Percentiles rank a stretch among this genome's conserved stretches.
Evolutionary conservation across 1,139 yeast species (phyloP).

Genomic region (Hyphopichia khmerensis): DNA sequence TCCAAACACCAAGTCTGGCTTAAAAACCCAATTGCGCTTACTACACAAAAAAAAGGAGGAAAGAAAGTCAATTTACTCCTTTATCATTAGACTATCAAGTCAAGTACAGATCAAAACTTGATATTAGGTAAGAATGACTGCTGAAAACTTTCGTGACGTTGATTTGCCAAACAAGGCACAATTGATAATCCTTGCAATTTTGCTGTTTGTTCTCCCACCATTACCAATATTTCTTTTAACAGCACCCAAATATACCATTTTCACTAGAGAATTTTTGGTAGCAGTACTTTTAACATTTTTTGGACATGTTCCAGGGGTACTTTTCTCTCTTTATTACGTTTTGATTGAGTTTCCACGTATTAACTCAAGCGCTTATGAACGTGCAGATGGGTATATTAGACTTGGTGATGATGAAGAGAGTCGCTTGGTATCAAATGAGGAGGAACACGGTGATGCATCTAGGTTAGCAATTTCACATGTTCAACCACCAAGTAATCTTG

Average conservation of each 20-base stretch:
- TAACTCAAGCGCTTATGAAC: constrained; percentile 1
- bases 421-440: constrained; percentile 1
- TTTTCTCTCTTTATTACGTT: constrained; percentile 36
- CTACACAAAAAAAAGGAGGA: too few relatives aligned
- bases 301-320: constrained; percentile 39
- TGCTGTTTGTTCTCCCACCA: constrained; percentile 41
- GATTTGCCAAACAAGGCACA: constrained; percentile 7
- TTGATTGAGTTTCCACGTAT: constrained; percentile 20
- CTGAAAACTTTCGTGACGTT: background rate
- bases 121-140: background rate
- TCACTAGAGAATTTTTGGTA: constrained; percentile 36
- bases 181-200: constrained; percentile 25
- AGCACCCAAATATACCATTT: constrained; percentile 21
- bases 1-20: too few relatives aligned
- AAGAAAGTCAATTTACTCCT: background rate
- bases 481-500: constrained; percentile 1
- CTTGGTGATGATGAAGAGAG: constrained; percentile 20
- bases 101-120: too few relatives aligned
- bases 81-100: background rate
- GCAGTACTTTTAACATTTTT: constrained; percentile 34
- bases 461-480: constrained; percentile 1
- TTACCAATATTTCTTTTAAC: constrained; percentile 34
- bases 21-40: background rate
- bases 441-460: background rate
- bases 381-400: constrained; percentile 17